Evolutionary conservation across 345 rosid species (phyloP).

Genomic region (Populus pruinosa): DNA sequence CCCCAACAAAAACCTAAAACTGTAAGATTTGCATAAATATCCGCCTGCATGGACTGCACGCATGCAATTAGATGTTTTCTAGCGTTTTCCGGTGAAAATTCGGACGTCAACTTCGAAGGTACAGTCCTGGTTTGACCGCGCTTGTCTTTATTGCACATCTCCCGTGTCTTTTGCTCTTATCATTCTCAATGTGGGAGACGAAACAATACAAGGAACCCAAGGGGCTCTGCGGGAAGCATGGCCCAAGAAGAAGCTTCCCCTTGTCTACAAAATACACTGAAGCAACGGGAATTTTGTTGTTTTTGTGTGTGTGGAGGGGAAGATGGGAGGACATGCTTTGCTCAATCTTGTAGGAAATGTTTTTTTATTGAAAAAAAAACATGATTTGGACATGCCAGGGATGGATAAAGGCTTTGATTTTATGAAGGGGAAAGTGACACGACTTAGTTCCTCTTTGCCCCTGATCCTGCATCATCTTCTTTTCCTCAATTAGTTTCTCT

Average conservation of each 20-base stretch:
- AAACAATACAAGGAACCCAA: background rate
- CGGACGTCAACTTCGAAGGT: background rate
- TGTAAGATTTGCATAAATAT: background rate
- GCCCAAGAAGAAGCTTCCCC: conserved; percentile 8
- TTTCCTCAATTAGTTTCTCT: too few species aligned
- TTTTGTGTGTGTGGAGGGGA: background rate
- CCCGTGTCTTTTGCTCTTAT: background rate
- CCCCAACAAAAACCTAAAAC: background rate
- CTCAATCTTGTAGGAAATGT: background rate
- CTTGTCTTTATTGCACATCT: background rate
- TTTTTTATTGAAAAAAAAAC: background rate
- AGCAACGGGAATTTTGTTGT: background rate
- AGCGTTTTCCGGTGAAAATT: background rate
- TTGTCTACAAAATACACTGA: background rate
- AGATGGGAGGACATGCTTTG: conserved; percentile 16
- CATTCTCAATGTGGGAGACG: background rate
- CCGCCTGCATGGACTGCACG: background rate
- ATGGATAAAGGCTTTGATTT: background rate
- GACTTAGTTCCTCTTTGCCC: background rate
- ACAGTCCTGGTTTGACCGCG: background rate
- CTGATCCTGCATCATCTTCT: background rate
- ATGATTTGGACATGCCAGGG: conserved; percentile 23
- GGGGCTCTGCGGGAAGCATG: background rate
- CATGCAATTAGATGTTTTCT: background rate
- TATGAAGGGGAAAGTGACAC: conserved; percentile 17